Evolutionary conservation across 371 early-diverging fungal genomes (phyloP).

Genomic region (Mortierella sp.): DNA sequence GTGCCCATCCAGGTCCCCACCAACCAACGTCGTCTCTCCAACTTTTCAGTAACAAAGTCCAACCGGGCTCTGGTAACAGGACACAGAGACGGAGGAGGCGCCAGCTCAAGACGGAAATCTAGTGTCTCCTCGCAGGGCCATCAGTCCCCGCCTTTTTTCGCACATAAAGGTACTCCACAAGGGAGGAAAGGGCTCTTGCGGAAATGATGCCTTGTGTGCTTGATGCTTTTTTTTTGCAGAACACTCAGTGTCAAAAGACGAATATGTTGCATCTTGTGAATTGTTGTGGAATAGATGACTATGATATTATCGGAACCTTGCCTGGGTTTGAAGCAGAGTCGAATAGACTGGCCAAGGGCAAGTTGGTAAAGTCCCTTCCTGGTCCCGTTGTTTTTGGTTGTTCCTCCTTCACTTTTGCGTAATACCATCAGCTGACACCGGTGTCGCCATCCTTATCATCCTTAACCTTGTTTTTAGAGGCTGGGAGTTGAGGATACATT

Average conservation of each 20-base stretch:
- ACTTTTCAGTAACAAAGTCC: conserved; percentile 45
- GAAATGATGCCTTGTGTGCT: background rate
- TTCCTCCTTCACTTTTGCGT: background rate
- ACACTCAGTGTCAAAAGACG: background rate
- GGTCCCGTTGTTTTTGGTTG: background rate
- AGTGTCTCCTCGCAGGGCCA: conserved; percentile 35
- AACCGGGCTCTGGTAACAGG: conserved; percentile 52
- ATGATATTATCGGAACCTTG: conserved; percentile 42
- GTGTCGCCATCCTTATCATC: background rate
- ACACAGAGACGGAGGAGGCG: conserved; percentile 39
- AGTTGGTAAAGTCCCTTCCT: conserved; percentile 12
- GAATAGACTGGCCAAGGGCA: conserved; percentile 31
- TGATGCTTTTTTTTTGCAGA: background rate
- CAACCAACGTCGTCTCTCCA: conserved; percentile 44
- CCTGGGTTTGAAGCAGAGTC: conserved; percentile 54
- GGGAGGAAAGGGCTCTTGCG: no score
- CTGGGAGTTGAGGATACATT: background rate
- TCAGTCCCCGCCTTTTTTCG: conserved; percentile 39
- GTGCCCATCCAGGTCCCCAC: conserved; percentile 46
- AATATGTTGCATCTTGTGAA: background rate
- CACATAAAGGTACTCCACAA: conserved; percentile 30
- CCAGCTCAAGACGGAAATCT: conserved; percentile 41
- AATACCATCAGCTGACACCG: background rate
- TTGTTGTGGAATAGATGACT: conserved; percentile 30
- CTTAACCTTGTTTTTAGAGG: background rate